These are phyloP conservation scores for Mycena olivaceomarginata DNA, from an alignment of 768 basidiomycete species.

Conservation along the genomic window DNA sequence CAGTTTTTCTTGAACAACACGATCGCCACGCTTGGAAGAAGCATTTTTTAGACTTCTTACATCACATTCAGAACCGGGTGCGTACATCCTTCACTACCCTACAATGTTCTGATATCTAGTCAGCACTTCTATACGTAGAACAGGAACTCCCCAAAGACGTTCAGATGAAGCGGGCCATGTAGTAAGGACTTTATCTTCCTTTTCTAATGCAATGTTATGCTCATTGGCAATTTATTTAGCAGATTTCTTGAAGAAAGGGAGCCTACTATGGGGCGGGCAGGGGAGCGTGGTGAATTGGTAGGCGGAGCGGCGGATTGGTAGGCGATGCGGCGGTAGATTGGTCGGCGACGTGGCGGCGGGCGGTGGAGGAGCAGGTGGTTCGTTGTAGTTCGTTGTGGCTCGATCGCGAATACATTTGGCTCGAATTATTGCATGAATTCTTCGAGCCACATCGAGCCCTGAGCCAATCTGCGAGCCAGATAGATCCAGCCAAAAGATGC, in stretches of 20 bases:
- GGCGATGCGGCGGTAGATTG: not conserved
- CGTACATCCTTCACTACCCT: not conserved
- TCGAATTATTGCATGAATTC: not conserved
- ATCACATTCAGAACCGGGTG: not conserved
- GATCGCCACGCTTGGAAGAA: not conserved
- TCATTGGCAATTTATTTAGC: too few relatives aligned
- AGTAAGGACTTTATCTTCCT: too few relatives aligned
- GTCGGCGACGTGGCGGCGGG: not conserved
- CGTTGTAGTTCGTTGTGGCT: constrained; percentile 13
- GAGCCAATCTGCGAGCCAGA: constrained; percentile 12
- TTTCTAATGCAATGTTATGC: too few relatives aligned
- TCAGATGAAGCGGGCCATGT: too few relatives aligned
- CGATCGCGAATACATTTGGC: constrained; percentile 5
- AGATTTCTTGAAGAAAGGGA: too few relatives aligned
- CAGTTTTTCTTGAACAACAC: not conserved
- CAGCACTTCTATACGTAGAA: too few relatives aligned
- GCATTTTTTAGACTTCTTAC: not conserved
- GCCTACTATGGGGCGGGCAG: not conserved
- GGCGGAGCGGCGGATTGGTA: not conserved
- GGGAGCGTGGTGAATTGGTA: not conserved
- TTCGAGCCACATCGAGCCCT: constrained; percentile 7
- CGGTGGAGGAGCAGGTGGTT: not conserved
- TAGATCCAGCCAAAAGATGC: not conserved
- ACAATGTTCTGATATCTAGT: too few relatives aligned
- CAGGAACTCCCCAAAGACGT: too few relatives aligned